Conservation (phyloP, 805 yeast genomes). For the Yarrowia sp. region DNA sequence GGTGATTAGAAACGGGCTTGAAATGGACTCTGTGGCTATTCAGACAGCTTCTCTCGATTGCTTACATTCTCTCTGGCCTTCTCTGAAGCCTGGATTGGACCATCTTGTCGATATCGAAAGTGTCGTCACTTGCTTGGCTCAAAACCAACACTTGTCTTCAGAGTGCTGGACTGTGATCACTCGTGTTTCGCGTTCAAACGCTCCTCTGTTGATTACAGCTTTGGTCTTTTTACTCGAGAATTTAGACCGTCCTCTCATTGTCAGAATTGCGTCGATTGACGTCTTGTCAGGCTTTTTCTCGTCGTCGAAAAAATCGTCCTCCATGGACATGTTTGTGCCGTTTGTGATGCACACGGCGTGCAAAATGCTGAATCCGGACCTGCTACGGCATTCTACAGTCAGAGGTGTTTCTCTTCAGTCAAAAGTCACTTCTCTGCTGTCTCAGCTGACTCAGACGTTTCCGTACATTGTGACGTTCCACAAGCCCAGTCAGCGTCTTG, state of each 20-base stretch:
- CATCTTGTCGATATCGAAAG: slow-evolving; percentile 19
- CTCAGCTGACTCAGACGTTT: not conserved
- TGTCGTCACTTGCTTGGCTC: not conserved
- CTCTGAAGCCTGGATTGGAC: not conserved
- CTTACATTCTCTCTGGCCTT: not conserved
- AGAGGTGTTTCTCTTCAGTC: slow-evolving; percentile 3
- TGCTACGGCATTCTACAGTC: not conserved
- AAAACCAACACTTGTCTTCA: not conserved
- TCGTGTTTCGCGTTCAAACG: not conserved
- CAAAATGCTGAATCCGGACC: slow-evolving; percentile 14
- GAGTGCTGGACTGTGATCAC: not conserved
- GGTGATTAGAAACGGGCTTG: slow-evolving; percentile 11
- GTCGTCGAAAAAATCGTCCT: not conserved
- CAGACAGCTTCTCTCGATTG: slow-evolving; percentile 1
- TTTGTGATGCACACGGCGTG: slow-evolving; percentile 10
- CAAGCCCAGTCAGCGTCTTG: slow-evolving; percentile 18
- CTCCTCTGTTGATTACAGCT: not conserved
- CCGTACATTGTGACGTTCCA: slow-evolving; percentile 21
- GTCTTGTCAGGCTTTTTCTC: not conserved
- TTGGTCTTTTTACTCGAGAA: not conserved
- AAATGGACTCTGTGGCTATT: not conserved
- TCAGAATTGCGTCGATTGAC: not conserved
- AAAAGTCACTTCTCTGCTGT: slow-evolving; percentile 7
- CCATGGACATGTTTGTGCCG: slow-evolving; percentile 23
- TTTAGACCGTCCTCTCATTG: not conserved